Evolutionary conservation across 176 grass and related monocot species (phyloP).

Genomic region (Olyra latifolia): DNA sequence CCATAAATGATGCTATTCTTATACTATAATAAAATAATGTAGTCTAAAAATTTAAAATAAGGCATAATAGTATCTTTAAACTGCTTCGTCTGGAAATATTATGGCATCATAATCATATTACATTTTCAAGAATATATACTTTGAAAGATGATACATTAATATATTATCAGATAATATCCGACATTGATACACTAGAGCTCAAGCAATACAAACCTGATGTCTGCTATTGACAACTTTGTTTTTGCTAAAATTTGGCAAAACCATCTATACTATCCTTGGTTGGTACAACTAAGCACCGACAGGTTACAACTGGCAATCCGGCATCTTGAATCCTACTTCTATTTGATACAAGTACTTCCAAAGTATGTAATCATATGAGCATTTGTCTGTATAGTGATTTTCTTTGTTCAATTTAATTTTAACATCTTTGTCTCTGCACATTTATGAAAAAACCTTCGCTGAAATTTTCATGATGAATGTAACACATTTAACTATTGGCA

Average conservation of each 20-base stretch:
- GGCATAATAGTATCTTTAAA: not conserved
- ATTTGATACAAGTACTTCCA: not conserved
- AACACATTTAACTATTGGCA: slow-evolving; percentile 28
- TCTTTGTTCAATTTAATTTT: not conserved
- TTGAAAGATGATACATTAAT: not conserved
- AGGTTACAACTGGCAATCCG: not conserved
- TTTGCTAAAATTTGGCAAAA: not conserved
- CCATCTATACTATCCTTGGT: not conserved
- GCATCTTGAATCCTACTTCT: not conserved
- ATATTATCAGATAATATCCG: not conserved
- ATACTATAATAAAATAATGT: not conserved
- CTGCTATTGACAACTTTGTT: not conserved
- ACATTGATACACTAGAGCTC: not conserved
- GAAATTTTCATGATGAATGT: not conserved
- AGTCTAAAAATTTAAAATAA: not conserved
- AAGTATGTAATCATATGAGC: not conserved
- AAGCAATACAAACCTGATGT: not conserved
- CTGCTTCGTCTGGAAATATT: not conserved
- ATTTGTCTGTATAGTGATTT: not conserved
- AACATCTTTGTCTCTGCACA: not conserved
- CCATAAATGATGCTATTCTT: not conserved
- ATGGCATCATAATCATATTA: not conserved
- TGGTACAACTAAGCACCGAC: not conserved
- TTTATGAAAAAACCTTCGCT: not conserved
- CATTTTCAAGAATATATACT: not conserved